These are phyloP conservation scores for Metarhizium guizhouense DNA, from an alignment of 2,329 filamentous ascomycete species.

Conservation along the genomic window DNA sequence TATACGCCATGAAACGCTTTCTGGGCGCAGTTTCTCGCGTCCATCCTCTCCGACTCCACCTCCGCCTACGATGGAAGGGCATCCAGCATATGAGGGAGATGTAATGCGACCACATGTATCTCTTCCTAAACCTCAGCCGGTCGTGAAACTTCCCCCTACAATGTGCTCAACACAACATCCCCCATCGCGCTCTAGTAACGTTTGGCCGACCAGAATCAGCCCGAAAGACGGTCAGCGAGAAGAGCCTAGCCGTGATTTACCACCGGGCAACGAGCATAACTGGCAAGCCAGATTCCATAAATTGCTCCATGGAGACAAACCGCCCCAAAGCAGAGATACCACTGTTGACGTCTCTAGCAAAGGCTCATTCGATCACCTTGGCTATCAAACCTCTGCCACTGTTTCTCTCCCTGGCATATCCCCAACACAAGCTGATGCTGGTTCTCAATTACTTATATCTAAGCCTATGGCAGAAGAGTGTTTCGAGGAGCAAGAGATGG, in stretches of 20 bases:
- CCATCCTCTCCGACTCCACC: constrained; percentile 59
- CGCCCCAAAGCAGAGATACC: constrained; percentile 47
- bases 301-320: constrained; percentile 61
- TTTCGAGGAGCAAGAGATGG: constrained; percentile 74
- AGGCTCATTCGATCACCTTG: constrained; percentile 51
- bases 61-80: constrained; percentile 59
- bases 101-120: constrained; percentile 57
- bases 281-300: constrained; percentile 85
- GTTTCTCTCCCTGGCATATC: constrained; percentile 52
- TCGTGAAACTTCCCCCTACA: constrained; percentile 71
- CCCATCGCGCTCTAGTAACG: constrained; percentile 17
- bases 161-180: constrained; percentile 15
- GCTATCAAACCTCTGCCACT: constrained; percentile 45
- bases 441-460: constrained; percentile 40
- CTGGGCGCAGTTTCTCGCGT: constrained; percentile 28
- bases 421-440: constrained; percentile 19
- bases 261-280: constrained; percentile 28
- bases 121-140: constrained; percentile 59
- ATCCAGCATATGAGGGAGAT: constrained; percentile 65
- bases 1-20: constrained; percentile 30
- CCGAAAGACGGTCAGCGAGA: constrained; percentile 21
- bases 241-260: constrained; percentile 11
- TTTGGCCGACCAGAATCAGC: constrained; percentile 26
- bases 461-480: constrained; percentile 70
- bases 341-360: constrained; percentile 61